phyloP scores from a whole-genome alignment of 1,139 yeast genomes.

The Kluyveromyces sp. region DNA sequence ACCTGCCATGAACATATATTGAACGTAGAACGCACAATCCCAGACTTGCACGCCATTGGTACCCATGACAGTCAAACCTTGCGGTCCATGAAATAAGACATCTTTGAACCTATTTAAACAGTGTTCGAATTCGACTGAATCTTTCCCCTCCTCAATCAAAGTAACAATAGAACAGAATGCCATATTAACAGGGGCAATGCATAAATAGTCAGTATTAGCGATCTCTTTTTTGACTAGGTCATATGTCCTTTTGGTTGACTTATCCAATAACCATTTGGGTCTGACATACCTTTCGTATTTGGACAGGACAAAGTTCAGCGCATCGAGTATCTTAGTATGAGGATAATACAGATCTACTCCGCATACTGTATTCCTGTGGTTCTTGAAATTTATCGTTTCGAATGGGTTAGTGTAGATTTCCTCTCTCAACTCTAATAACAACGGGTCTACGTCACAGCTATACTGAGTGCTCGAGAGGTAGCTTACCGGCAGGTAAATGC shows the following conservation, averaged over 20 bases:
- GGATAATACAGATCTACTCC: constrained; percentile 93
- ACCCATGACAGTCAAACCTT: constrained; percentile 92
- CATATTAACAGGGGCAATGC: constrained; percentile 91
- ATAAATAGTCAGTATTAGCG: constrained; percentile 68
- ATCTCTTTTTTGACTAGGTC: constrained; percentile 68
- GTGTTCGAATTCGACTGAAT: constrained; percentile 53
- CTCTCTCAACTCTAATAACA: constrained; percentile 55
- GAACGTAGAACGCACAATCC: constrained; percentile 91
- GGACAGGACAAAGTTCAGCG: constrained; percentile 54
- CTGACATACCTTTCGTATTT: constrained; percentile 63
- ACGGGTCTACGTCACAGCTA: constrained; percentile 55
- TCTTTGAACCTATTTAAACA: constrained; percentile 64
- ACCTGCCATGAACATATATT: constrained; percentile 75
- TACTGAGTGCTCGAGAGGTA: constrained; percentile 58
- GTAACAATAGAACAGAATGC: constrained; percentile 77
- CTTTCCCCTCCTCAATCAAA: constrained; percentile 58
- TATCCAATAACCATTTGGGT: constrained; percentile 63
- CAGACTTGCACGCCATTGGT: constrained; percentile 97
- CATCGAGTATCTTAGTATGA: constrained; percentile 61
- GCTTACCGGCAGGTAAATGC: constrained; percentile 82
- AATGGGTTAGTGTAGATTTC: constrained; percentile 71
- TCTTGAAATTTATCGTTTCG: constrained; percentile 57
- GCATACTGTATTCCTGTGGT: constrained; percentile 77
- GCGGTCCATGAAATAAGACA: constrained; percentile 74
- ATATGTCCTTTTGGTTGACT: constrained; percentile 48